Evolutionary conservation across 2,329 filamentous ascomycete species (phyloP).

Genomic region (Colletotrichum tropicale): DNA sequence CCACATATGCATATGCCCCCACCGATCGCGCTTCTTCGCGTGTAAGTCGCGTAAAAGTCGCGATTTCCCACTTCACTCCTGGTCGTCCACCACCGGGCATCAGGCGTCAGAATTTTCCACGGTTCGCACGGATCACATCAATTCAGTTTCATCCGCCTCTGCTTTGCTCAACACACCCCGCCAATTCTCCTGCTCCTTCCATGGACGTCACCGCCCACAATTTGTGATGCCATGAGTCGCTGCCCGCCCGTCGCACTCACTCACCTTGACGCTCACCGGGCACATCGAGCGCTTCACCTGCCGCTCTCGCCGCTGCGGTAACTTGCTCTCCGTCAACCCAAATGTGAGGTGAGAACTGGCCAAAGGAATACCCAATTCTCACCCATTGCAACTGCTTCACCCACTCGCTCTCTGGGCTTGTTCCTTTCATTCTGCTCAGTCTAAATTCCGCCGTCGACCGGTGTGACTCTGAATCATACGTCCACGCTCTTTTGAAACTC

Average conservation of each 20-base stretch:
- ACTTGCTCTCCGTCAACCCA: background rate
- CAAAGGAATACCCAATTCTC: background rate
- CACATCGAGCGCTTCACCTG: background rate
- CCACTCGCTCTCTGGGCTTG: background rate
- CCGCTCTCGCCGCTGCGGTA: background rate
- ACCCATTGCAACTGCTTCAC: background rate
- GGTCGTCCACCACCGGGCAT: background rate
- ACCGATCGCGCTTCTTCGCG: background rate
- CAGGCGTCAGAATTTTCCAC: background rate
- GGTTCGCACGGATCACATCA: conserved; percentile 5
- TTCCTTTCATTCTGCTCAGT: background rate
- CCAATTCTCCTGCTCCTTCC: background rate
- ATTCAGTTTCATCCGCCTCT: background rate
- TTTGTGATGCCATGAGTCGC: conserved; percentile 12
- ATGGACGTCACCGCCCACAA: conserved; percentile 11
- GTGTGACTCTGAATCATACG: background rate
- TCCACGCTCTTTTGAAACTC: background rate
- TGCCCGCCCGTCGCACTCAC: background rate
- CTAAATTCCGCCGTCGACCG: background rate
- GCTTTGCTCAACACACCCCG: background rate
- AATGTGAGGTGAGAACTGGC: background rate
- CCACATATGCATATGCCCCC: background rate
- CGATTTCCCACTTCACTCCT: conserved; percentile 3
- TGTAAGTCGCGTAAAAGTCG: background rate
- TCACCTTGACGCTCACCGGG: conserved; percentile 7